These are phyloP conservation scores for Rhodosporidiobolus odoratus DNA, from an alignment of 768 basidiomycete species.

Conservation along the genomic window DNA sequence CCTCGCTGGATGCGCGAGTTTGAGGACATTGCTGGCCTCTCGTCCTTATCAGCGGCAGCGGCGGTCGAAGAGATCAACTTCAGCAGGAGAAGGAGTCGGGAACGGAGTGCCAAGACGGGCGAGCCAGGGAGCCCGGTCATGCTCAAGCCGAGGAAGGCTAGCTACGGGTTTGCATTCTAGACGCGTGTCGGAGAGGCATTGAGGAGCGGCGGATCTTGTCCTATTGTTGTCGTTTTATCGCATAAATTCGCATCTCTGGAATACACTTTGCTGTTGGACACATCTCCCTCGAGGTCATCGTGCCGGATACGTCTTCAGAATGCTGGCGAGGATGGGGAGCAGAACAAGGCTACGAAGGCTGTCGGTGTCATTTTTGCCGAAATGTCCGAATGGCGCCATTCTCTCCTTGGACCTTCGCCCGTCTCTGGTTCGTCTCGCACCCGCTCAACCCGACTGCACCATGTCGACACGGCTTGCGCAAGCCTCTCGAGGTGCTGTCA, in stretches of 20 bases:
- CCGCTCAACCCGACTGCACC: too few relatives aligned
- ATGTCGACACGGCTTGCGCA: background rate
- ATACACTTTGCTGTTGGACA: too few relatives aligned
- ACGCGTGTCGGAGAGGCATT: background rate
- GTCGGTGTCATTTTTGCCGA: too few relatives aligned
- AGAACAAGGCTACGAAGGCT: too few relatives aligned
- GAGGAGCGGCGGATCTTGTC: background rate
- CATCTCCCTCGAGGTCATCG: too few relatives aligned
- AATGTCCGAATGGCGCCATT: too few relatives aligned
- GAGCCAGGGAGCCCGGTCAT: background rate
- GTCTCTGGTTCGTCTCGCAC: too few relatives aligned
- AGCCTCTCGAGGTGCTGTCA: background rate
- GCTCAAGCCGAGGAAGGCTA: background rate
- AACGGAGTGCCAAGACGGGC: background rate
- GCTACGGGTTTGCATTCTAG: conserved; percentile 4
- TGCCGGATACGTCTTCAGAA: too few relatives aligned
- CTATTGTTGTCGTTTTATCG: background rate
- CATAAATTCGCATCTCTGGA: too few relatives aligned
- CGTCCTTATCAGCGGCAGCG: background rate
- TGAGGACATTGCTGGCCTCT: background rate
- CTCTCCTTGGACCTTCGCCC: too few relatives aligned
- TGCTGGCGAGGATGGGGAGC: too few relatives aligned
- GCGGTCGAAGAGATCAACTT: background rate
- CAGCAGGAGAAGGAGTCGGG: background rate
- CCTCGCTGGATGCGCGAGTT: conserved; percentile 3